Evolutionary conservation across 176 grass and related monocot species (phyloP), one percentile per base, ranked within the genome.

Genomic region (Guadua angustifolia): DNA sequence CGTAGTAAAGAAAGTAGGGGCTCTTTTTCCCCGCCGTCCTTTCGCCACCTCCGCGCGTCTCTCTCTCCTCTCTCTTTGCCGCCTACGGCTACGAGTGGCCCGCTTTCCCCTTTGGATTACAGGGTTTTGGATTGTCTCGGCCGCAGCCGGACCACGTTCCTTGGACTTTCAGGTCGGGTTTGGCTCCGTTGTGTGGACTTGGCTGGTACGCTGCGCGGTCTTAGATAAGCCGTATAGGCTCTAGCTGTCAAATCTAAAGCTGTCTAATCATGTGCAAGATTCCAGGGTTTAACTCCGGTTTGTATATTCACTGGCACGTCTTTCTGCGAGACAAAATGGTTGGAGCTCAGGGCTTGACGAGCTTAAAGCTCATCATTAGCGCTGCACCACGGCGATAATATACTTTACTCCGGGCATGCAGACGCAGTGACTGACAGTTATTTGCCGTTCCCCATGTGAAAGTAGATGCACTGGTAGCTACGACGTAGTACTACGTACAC

Each of bases 251-350:
- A 75, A 84, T 84, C 46, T 35, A 56, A 16, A 74, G 40, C 40
- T 1, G 18, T 45, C 69, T 89, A 81, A 89, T 85, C 78, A 85
- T 80, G 77, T 5, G 64, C 36, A 36, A 82, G 83, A 82, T 86
- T 85, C 83, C 69, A 56, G 60, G 69, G 49, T 2, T 75, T 55
- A 71, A 3, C 64, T 22, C 2, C 62, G 63, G 33, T 9, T 32
- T 43, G 62, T 69, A 52, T 62, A 62, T 85, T 71, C 82, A 35
- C 18, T 0, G 60, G 88, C 88, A 24, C 88, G 83, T 38, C 88
- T 86, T 90, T 90, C 73, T 16, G 73, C 56, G 79, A 86, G 79
- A 78, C 79, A 90, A 82, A 86, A 89, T 82, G 88, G 78, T 77
- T 77, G 88, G 78, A 82, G 55, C 64, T 81, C 77, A 69, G 79